Base-by-base conservation (phyloP, 345 rosid species). In the Salix dunnii region DNA sequence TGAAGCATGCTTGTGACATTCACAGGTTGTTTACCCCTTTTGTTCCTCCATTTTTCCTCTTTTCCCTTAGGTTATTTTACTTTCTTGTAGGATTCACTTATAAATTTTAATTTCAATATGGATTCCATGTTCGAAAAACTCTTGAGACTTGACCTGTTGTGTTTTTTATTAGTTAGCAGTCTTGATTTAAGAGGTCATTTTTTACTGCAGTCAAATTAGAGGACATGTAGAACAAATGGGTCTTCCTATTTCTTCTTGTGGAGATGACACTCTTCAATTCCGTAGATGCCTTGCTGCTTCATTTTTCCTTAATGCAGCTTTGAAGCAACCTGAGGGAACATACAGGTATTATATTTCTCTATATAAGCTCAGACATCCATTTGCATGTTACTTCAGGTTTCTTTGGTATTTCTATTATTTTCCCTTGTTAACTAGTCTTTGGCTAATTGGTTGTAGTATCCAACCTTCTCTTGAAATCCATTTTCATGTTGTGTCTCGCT, bases 291-390 rank as follows among this genome's bases (percentile, higher is more conserved):
- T 95, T 31, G 91, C 96, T 30, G 90, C 97, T 67, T 88, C 97
- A 18, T 95, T 95, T 87, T 95, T 95, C 87, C 92, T 93, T 72
- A 91, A 93, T 82, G 99, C 99, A 38, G 99, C 97, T 70, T 77
- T 87, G 84, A 93, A 88, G 86, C 97, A 95, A 81, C 90, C 97
- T 14, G 96, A 95, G 23, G 93, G 97, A 38, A 85, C 85, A 67
- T 95, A 93, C 88, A 91, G 96, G 98, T 94, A 77, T 2, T 46
- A 28, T 27, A 63, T 77, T 60, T 35, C 63, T 71, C 13, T 4
- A 4, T 33, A 35, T 75, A 76, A 17, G 36, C 35, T 70, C 42
- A 75, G 74, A 66, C 55, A 67, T 69, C 25, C 62, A 33, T 46
- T 42, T 71, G 53, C 30, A 6, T 21, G 72, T 55, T 75, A 35